Percentiles rank a stretch among this genome's conserved stretches.
These are phyloP conservation scores for Erodium moschatum DNA, from an alignment of 441 rosid genomes.

Conservation along the genomic window DNA sequence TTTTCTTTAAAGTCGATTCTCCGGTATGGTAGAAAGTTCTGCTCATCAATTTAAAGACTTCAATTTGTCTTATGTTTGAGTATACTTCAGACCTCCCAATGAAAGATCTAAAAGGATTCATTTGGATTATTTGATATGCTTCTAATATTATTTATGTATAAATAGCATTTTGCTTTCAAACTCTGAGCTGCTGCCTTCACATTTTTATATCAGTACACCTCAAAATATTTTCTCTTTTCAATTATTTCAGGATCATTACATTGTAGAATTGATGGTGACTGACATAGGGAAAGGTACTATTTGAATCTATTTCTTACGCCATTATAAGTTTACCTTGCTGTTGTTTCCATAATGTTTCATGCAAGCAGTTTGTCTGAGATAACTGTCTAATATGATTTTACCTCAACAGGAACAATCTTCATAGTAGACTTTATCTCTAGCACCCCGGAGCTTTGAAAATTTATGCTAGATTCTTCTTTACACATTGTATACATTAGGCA, in stretches of 20 bases:
- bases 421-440: conserved; percentile 4
- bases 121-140: background rate
- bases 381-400: background rate
- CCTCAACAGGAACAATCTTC: background rate
- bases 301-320: conserved; percentile 12
- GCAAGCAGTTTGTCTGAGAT: background rate
- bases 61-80: background rate
- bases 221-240: background rate
- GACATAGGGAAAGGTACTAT: conserved; percentile 63
- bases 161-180: background rate
- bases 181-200: background rate
- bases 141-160: background rate
- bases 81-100: background rate
- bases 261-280: conserved; percentile 59
- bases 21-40: conserved; percentile 37
- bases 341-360: background rate
- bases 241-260: conserved; percentile 47
- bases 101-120: background rate
- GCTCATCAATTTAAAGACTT: background rate
- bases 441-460: conserved; percentile 6
- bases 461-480: background rate
- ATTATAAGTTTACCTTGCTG: conserved; percentile 6
- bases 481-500: background rate
- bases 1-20: conserved; percentile 82
- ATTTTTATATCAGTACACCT: background rate